A percentile compares a stretch with the other conserved stretches of the same genome.
These are phyloP conservation scores for Pugionium cornutum DNA, from an alignment of 345 rosid species.

Conservation along the genomic window DNA sequence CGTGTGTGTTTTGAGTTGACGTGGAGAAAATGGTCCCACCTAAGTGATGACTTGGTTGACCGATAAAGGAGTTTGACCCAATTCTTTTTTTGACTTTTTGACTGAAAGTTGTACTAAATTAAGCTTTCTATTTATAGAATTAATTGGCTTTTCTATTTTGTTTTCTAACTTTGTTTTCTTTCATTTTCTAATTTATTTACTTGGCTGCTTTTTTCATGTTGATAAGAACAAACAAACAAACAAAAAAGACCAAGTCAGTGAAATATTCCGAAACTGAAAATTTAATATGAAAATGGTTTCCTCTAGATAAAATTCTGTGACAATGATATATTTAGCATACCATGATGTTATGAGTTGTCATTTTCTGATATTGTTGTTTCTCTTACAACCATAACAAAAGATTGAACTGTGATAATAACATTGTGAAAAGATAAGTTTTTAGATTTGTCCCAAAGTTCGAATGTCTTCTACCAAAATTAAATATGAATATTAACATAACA, in stretches of 20 bases:
- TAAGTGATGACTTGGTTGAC: conserved; percentile 42
- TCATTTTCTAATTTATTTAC: conserved; percentile 21
- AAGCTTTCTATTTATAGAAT: conserved; percentile 32
- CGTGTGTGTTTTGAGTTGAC: conserved; percentile 21
- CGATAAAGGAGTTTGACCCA: conserved; percentile 41
- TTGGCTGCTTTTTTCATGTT: conserved; percentile 10
- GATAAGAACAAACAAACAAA: conserved; percentile 5
- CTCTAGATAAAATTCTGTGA: conserved; percentile 22
- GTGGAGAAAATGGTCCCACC: conserved; percentile 39
- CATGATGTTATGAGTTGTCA: conserved; percentile 14
- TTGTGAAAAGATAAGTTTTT: conserved; percentile 4
- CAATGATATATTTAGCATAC: conserved; percentile 19
- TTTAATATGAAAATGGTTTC: conserved; percentile 33
- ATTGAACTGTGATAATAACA: background rate
- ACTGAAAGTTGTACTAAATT: conserved; percentile 35
- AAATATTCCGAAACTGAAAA: conserved; percentile 16
- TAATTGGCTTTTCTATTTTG: conserved; percentile 13
- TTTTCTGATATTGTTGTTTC: conserved; percentile 15
- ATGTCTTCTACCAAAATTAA: too few relatives aligned
- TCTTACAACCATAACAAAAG: conserved; percentile 12
- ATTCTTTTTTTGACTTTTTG: conserved; percentile 35
- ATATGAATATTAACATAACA: background rate
- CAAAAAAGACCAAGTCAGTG: conserved; percentile 2
- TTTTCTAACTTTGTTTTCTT: conserved; percentile 18
- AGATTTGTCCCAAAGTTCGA: background rate